Evolutionary conservation across 2,329 filamentous ascomycete genomes (phyloP), one percentile per base, ranked within the genome.

Genomic region (Colletotrichum acutatum): DNA sequence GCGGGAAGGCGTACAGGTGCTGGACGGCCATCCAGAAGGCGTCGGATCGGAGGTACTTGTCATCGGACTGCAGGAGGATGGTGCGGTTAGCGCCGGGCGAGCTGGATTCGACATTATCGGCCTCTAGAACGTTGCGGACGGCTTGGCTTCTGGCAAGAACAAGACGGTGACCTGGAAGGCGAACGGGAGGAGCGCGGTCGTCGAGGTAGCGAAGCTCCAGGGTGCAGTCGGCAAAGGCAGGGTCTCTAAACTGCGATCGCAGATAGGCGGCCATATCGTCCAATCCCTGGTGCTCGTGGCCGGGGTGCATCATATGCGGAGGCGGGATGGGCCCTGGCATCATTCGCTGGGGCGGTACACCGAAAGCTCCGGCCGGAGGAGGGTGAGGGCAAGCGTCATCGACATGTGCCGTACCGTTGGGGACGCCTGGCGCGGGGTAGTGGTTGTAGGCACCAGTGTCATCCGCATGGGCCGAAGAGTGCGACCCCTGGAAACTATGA

Each of bases 401-500:
- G 5, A 77, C 77, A 6, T 76, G 76, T 22, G 75, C 68, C 1
- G 73, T 76, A 6, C 83, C 82, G 52, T 82, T 87, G n/a, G 83
- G 82, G 54, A 79, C 81, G 30, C 82, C 83, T 30, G 79, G 82
- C 32, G 83, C 77, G 62, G 81, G 78, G 53, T 83, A 84, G 72
- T 84, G 85, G 30, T 80, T 82, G 66, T 81, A 83, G 66, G 84
- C 79, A 68, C 82, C 83, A 34, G 81, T 83, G 14, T 88, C 86
- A 52, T 86, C 86, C 19, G 82, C 84, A 56, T 86, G 85, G 5
- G 81, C 84, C 1, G 90, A 90, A 46, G 88, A 86, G 73, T 91
- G 90, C 2, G 90, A 91, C 46, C 87, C 90, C 68, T 90, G 90
- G 77, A 90, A 90, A 79, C 89, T 91, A 74, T 89, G 89, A 4